Base-by-base conservation (phyloP, 2,329 filamentous ascomycete genomes). In the Ascochyta clinopodiicola region DNA sequence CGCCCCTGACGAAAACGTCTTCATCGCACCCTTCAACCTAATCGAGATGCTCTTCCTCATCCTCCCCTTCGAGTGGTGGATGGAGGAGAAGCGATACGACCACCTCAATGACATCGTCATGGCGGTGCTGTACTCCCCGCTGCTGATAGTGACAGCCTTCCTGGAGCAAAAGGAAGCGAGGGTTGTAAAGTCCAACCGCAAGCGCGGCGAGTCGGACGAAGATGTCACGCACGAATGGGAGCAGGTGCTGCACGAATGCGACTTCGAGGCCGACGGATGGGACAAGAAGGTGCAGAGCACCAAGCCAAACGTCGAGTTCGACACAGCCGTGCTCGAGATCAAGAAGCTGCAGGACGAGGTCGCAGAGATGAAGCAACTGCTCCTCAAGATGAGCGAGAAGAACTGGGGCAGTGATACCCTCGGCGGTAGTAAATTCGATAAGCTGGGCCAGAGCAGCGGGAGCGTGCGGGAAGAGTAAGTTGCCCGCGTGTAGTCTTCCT, bases 1-100 rank as follows among this genome's bases (percentile, higher is more conserved):
- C 44, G 95, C 95, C 0, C 95, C 95, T 0, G 95, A 99, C 67
- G 95, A 99, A 75, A 99, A 99, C 66, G 95, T 99, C 51, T 99
- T 95, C 77, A 96, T 99, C 68, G 88, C 95, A 0, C 95, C 95
- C 0, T 90, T 99, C 77, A 99, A 99, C 74, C 82, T 99, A 2
- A 84, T 99, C 57, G 95, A 99, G 74, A 87, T 98, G 17, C 81
- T 96, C 58, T 80, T 85, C 57, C 84, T 97, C 3, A 84, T 90
- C 35, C 70, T 96, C 0, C 91, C 91, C 0, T 88, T 96, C 48
- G 95, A 98, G 79, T 99, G 95, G 95, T 99, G 94, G 95, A 83
- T 99, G 81, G 79, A 85, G n/a, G 85, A 86, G 59, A 68, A 80
- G 6, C 76, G 76, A 2, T 99, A 98, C 73, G 89, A 93, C 64